Evolutionary conservation across 179 eudicot genomes (phyloP).

Genomic region (Pouteria campechiana): DNA sequence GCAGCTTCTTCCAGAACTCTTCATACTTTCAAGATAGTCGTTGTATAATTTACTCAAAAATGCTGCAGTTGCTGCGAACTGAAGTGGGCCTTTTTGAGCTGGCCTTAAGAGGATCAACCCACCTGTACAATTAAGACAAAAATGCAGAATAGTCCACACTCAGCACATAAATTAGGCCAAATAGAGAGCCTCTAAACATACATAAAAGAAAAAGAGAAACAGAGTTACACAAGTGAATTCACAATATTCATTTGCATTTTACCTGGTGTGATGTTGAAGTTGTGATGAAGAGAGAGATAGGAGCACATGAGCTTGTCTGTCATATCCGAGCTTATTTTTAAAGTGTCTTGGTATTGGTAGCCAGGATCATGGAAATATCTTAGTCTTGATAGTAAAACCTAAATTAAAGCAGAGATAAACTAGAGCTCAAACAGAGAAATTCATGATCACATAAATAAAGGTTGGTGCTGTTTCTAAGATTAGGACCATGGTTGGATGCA

Average conservation of each 20-base stretch:
- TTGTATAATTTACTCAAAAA: slow-evolving; percentile 24
- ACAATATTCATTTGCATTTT: too few species aligned
- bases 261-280: slow-evolving; percentile 10
- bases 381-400: slow-evolving; percentile 22
- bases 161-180: too few species aligned
- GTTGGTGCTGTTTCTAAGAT: too few species aligned
- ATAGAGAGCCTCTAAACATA: too few species aligned
- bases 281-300: slow-evolving; percentile 4
- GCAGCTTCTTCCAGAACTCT: slow-evolving; percentile 8
- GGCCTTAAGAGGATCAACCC: slow-evolving; percentile 21
- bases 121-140: too few species aligned
- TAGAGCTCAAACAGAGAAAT: not conserved
- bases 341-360: slow-evolving; percentile 20
- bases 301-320: slow-evolving; percentile 26
- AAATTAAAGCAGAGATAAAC: not conserved
- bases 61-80: slow-evolving; percentile 18
- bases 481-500: too few species aligned
- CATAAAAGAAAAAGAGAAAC: not conserved
- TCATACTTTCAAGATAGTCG: slow-evolving; percentile 17
- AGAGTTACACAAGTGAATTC: too few species aligned
- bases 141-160: too few species aligned
- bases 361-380: slow-evolving; percentile 23
- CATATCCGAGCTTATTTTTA: slow-evolving; percentile 12
- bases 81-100: slow-evolving; percentile 11
- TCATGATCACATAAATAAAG: not conserved